Evolutionary conservation across 176 grass and related monocot genomes (phyloP).

Genomic region (Typha latifolia): DNA sequence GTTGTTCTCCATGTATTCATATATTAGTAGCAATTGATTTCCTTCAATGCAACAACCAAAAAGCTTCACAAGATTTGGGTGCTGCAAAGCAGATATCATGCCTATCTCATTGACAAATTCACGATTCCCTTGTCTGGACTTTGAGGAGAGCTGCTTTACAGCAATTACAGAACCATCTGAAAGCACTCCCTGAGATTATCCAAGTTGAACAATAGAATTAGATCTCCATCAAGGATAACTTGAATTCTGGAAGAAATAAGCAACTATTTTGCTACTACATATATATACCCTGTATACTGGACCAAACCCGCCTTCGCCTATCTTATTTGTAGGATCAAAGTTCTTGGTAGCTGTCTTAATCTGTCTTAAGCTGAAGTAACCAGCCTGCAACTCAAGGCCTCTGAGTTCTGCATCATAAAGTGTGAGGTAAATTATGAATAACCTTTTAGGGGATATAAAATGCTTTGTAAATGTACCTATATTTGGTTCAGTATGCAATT

Average conservation of each 20-base stretch:
- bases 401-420: no score
- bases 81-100: conserved; percentile 44
- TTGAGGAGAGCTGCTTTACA: conserved; percentile 61
- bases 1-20: conserved; percentile 75
- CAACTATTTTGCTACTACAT: neutral
- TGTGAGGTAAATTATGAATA: no score
- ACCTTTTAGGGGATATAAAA: no score
- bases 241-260: conserved; percentile 5
- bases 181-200: conserved; percentile 40
- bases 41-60: conserved; percentile 67
- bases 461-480: no score
- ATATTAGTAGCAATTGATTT: conserved; percentile 57
- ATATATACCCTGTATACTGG: conserved; percentile 58
- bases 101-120: conserved; percentile 61
- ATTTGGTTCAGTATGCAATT: no score
- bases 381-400: no score
- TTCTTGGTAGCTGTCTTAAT: conserved; percentile 28
- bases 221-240: conserved; percentile 10
- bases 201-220: conserved; percentile 12
- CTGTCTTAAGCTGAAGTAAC: no score
- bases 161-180: conserved; percentile 58
- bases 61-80: conserved; percentile 62
- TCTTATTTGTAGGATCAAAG: conserved; percentile 48
- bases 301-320: conserved; percentile 73
- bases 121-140: conserved; percentile 59